Evolutionary conservation across 2,329 filamentous ascomycete species (phyloP), one percentile per base, ranked within the genome.

Genomic region (Phoma sp.): DNA sequence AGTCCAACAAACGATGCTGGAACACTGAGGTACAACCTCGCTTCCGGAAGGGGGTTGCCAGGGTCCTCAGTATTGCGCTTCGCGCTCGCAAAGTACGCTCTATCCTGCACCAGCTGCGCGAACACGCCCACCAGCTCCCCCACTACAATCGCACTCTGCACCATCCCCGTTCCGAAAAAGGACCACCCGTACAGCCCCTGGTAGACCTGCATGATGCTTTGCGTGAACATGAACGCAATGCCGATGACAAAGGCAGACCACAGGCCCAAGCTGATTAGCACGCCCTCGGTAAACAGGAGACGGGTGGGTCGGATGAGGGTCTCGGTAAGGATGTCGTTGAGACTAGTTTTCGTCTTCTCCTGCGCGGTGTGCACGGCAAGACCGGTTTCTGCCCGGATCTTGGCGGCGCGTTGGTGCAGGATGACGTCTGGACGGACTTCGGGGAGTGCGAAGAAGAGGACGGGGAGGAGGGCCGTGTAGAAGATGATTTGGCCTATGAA

Each of bases 181-280:
- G 66, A 60, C 75, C 74, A 81, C 31, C 58, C 67, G 60, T 81
- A 81, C 2, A 78, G 58, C 1, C 50, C 58, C 1, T 63, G 53
- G 64, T 78, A 80, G 46, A 81, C 75, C 59, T 78, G 73, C 10
- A 75, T 74, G 37, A 80, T 76, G 27, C 76, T 80, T 53, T 82
- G 80, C 0, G 80, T 82, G 66, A 80, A 82, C 58, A 82, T 74
- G 64, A 79, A 82, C 19, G 81, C 74, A 2, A 74, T 77, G n/a
- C 78, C 78, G 44, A 79, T 73, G 53, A 74, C 74, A 52, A 82
- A 80, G 15, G 77, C 76, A 7, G 78, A 80, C 79, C 80, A 82
- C 17, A 83, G 53, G 1, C 80, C 81, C 41, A 78, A 76, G 41
- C 74, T 75, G 37, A 81, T 73, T 2, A 83, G 76, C 0, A 84